Base-by-base conservation (phyloP, 805 yeast species). In the Cyberlindnera suaveolens region DNA sequence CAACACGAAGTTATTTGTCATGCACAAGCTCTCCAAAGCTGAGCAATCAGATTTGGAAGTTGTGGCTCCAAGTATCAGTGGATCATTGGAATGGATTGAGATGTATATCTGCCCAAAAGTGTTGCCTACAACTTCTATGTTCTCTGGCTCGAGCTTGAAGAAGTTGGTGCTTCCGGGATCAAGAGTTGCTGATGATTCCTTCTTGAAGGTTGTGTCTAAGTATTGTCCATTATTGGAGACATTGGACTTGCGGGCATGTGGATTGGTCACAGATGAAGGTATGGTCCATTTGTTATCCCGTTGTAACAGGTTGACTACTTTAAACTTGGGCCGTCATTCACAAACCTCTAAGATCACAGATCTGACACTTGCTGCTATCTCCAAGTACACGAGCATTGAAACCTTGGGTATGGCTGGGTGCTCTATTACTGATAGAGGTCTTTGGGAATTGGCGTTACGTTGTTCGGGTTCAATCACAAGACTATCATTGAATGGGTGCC, bases 391-490 rank as follows among this genome's bases (percentile, higher is more conserved):
- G 61, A 19, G 59, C 65, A 17, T 69, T 82, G 37, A 71, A 36
- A 88, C 96, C 0, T 66, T 90, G 36, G 97, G 97, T 0, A 66
- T 88, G 17, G 96, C 97, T 0, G 98, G 98, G 6, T 87, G 96
- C 61, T 70, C 75, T 36, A 74, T 90, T 16, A 77, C 85, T 7
- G 96, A 90, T 64, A 71, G 78, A 35, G 71, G 85, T 5, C 66
- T 90, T 14, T 87, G 96, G 95, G 90, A 84, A 54, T 63, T 90
- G 30, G 88, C 89, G 0, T 61, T 74, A 15, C 60, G 68, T 41
- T 64, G 77, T 23, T 79, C 80, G 18, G 53, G 58, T 1, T 54
- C 65, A 5, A 54, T 90, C 4, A 78, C 77, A 52, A 68, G 96
- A 41, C 65, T 89, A 17, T 83, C 95, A 7, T 60, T 89, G 40